These are phyloP conservation scores for Colletotrichum costaricense DNA, from an alignment of 2,329 filamentous ascomycete genomes.

Conservation along the genomic window DNA sequence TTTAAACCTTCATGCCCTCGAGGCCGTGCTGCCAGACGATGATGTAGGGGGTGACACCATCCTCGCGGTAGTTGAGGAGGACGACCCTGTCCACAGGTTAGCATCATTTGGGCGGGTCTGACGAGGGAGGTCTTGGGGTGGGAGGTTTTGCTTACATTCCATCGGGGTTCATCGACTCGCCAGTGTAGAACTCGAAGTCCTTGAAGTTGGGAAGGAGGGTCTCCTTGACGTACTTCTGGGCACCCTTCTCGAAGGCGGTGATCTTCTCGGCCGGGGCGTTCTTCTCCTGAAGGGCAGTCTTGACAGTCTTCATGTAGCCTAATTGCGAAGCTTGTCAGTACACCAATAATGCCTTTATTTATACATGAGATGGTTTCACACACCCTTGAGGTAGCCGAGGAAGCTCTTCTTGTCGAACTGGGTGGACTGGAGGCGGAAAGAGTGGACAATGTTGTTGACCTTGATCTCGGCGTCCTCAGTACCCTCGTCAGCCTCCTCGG, in stretches of 20 bases:
- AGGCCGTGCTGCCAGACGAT: constrained; percentile 97
- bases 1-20: constrained; percentile 89
- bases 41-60: constrained; percentile 90
- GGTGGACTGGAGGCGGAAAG: constrained; percentile 87
- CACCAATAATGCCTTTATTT: neutral
- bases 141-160: constrained; percentile 78
- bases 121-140: neutral
- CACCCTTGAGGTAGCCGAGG: constrained; percentile 87
- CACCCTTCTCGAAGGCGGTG: constrained; percentile 83
- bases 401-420: constrained; percentile 90
- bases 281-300: constrained; percentile 73
- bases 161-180: constrained; percentile 92
- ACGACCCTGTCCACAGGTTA: constrained; percentile 69
- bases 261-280: constrained; percentile 73
- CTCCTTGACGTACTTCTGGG: constrained; percentile 82
- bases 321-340: neutral
- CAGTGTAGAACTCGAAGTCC: constrained; percentile 94
- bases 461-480: constrained; percentile 76
- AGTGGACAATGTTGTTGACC: constrained; percentile 94
- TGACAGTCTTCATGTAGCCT: constrained; percentile 95
- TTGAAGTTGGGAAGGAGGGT: constrained; percentile 86
- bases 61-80: constrained; percentile 97
- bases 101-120: neutral
- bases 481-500: constrained; percentile 85
- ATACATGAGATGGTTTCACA: constrained; percentile 39